Evolutionary conservation across 192 early-diverging fungal genomes (phyloP).

Genomic region (Fimicolochytrium jonesii): DNA sequence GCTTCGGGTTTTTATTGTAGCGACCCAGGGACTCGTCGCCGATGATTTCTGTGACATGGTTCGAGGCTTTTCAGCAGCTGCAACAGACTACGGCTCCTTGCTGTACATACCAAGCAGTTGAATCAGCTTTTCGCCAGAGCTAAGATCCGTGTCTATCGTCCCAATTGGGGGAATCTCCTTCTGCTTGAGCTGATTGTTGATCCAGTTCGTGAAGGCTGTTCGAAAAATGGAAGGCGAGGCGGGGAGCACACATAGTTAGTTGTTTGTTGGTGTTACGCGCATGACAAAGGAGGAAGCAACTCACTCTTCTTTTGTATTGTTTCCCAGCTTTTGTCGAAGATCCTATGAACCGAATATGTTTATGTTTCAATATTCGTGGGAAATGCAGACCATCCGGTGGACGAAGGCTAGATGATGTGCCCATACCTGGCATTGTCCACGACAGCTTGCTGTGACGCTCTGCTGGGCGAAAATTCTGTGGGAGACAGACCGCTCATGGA

Average conservation of each 20-base stretch:
- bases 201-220: slow-evolving; percentile 80
- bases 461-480: slow-evolving; percentile 24
- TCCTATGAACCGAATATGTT: slow-evolving; percentile 23
- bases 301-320: slow-evolving; percentile 88
- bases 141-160: slow-evolving; percentile 58
- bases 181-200: slow-evolving; percentile 33
- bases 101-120: slow-evolving; percentile 49
- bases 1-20: slow-evolving; percentile 83
- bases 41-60: slow-evolving; percentile 91
- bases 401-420: background rate
- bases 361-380: no score
- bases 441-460: slow-evolving; percentile 24
- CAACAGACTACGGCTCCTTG: background rate
- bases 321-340: slow-evolving; percentile 83
- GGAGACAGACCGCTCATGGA: no score
- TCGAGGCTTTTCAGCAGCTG: no score
- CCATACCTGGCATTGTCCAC: slow-evolving; percentile 14
- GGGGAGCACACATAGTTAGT: no score
- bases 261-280: no score
- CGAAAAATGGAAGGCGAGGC: background rate
- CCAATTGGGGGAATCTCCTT: slow-evolving; percentile 25
- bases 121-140: slow-evolving; percentile 65
- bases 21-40: slow-evolving; percentile 80
- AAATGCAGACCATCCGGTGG: background rate
- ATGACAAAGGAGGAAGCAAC: no score